Base-by-base conservation (phyloP, 2,329 filamentous ascomycete genomes). In the Sclerotinia borealis region DNA sequence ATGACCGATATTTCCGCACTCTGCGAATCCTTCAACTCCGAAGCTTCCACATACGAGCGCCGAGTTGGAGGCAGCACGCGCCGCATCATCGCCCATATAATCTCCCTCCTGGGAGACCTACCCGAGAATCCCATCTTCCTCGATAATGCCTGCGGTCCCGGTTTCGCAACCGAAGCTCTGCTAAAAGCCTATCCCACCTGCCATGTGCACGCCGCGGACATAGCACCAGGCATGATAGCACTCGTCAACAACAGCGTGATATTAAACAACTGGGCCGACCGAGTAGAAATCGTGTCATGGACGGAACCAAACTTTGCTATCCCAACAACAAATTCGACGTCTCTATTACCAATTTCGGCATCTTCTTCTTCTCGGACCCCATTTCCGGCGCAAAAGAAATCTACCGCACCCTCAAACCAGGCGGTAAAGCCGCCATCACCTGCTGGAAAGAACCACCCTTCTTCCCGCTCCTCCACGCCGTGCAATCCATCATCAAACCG, bases 351-450 rank as follows among this genome's bases (percentile, higher is more conserved):
- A 45, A 59, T 25, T 47, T 54, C 19, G 59, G 48, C 22, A 62
- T 62, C 2, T 47, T 48, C 25, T 22, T 62, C 25, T 54, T 62
- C n/a, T 29, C 48, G 3, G 37, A 62, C 37, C 25, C 54, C 0
- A 87, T 90, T 54, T 83, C 84, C 0, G 93, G 92, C 0, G 79
- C 97, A 61, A 79, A 81, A 43, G 92, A 97, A 74, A 93, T 93
- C 0, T 86, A 87, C 77, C 86, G 93, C 15, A 91, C 96, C 4
- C 81, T 98, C 29, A 93, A 92, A 77, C 93, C 93, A 0, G 93
- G 93, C 52, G 93, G 93, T 68, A 89, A 97, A 1, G 41, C 52
- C 10, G 55, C 34, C 1, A 37, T 63, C 4, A 59, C 54, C 17
- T 34, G 36, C 27, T 51, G 36, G 51, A 49, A 50, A 22, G 29